Evolutionary conservation across 306 rosid genomes (phyloP).

Genomic region (Herpetospermum pedunculosum): DNA sequence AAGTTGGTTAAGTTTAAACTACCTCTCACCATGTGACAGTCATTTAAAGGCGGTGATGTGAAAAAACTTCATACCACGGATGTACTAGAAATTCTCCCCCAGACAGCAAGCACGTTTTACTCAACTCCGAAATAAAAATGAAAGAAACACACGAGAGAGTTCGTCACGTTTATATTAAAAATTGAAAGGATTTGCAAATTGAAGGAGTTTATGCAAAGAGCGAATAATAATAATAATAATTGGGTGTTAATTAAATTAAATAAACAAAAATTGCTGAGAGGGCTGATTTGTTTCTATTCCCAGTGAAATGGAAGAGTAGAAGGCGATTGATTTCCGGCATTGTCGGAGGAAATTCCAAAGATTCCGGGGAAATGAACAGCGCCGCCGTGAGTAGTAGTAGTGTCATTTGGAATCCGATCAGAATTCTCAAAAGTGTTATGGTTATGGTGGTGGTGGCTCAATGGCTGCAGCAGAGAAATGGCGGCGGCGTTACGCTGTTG

Average conservation of each 20-base stretch:
- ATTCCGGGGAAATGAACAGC: slow-evolving; percentile 29
- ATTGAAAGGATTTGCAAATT: no score
- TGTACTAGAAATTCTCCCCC: no score
- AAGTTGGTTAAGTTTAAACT: no score
- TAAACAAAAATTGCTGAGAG: background rate
- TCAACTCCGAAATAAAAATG: no score
- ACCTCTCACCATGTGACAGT: no score
- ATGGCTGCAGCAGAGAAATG: background rate
- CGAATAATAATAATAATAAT: background rate
- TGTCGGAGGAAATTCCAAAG: slow-evolving; percentile 14
- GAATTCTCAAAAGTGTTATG: background rate
- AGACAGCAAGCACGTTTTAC: no score
- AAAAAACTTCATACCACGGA: no score
- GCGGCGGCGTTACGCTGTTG: background rate
- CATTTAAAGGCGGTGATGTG: no score
- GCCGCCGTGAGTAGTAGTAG: no score
- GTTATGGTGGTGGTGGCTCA: background rate
- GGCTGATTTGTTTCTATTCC: slow-evolving; percentile 23
- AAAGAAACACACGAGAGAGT: no score
- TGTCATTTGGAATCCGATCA: background rate
- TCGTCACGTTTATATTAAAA: no score
- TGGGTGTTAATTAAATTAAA: background rate
- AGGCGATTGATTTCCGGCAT: slow-evolving; percentile 17
- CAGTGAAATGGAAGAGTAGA: slow-evolving; percentile 64
- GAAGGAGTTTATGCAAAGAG: background rate